Conservation (phyloP, 345 rosid genomes). For the Alliaria petiolata region DNA sequence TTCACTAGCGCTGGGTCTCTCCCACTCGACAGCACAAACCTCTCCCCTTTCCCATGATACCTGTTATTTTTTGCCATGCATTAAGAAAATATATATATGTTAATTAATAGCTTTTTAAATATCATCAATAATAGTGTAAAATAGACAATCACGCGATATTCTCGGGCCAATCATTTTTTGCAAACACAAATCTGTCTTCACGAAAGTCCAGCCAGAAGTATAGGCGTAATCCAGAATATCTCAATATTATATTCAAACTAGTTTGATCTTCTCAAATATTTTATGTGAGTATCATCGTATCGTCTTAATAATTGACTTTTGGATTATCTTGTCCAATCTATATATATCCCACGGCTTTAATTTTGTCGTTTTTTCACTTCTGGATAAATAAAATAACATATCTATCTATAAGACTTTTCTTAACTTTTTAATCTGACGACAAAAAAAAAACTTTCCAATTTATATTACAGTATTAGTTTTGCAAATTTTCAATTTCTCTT, state of each 20-base stretch:
- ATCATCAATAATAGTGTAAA: too few relatives aligned
- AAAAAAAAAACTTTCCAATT: too few relatives aligned
- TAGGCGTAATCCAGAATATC: not conserved
- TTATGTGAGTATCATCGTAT: not conserved
- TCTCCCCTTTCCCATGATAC: constrained; percentile 72
- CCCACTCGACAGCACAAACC: constrained; percentile 62
- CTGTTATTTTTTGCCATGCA: constrained; percentile 31
- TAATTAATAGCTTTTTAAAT: too few relatives aligned
- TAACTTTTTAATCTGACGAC: too few relatives aligned
- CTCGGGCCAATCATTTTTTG: too few relatives aligned
- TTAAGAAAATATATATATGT: too few relatives aligned
- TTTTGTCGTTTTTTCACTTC: constrained; percentile 14
- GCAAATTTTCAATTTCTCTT: not conserved
- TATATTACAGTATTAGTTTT: not conserved
- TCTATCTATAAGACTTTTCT: not conserved
- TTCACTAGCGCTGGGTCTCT: constrained; percentile 85
- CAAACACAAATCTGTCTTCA: too few relatives aligned
- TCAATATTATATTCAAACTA: not conserved
- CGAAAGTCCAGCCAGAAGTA: too few relatives aligned
- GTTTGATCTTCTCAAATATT: not conserved
- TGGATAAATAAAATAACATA: not conserved
- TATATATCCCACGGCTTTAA: not conserved
- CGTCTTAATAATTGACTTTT: too few relatives aligned
- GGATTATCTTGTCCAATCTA: too few relatives aligned
- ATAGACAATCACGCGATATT: too few relatives aligned